Evolutionary conservation across 1,139 yeast species (phyloP), one percentile per base, ranked within the genome.

Genomic region (Debaryomyces nepalensis): DNA sequence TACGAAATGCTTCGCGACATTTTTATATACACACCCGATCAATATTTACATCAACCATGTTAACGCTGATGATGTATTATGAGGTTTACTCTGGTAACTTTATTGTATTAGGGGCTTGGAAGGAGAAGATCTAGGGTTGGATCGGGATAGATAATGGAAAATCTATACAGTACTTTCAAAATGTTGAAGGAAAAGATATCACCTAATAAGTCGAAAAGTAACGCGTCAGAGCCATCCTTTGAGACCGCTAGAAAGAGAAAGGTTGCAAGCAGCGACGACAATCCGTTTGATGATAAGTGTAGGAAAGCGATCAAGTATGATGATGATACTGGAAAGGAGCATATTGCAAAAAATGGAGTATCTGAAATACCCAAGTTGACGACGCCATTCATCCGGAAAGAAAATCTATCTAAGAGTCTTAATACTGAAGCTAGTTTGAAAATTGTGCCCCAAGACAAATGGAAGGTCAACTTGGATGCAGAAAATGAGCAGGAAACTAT

Each of bases 251-350:
- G 33, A 40, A 51, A 46, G 44, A 49, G 52, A 33, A 49, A 50
- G 42, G 44, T 29, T 29, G 46, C 55, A 16, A 32, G 35, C 10
- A 53, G 61, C 42, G 63, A 57, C 32, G 66, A 62, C 40, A 65
- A 65, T 46, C 71, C 71, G 2, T 66, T 66, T 41, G 54, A 60
- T 35, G 71, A 66, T 38, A 57, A 47, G 39, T 23, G 42, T 8
- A 34, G 31, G 14, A 43, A 33, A 22, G 23, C 33, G 5, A 35
- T 18, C 10, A 33, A 12, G 20, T n/a, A 2, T 14, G 31, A 20
- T 12, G 33, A 26, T 14, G 27, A 33, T 8, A 24, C 12, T 6
- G 21, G 22, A 4, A 6, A 5, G 3, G 39, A 20, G 8, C n/a
- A 11, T 8, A 14, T 20, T 9, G 15, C 14, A 18, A 32, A 16